Base-by-base conservation (phyloP, 305 asterid genomes). In the Fraxinus paxiana region DNA sequence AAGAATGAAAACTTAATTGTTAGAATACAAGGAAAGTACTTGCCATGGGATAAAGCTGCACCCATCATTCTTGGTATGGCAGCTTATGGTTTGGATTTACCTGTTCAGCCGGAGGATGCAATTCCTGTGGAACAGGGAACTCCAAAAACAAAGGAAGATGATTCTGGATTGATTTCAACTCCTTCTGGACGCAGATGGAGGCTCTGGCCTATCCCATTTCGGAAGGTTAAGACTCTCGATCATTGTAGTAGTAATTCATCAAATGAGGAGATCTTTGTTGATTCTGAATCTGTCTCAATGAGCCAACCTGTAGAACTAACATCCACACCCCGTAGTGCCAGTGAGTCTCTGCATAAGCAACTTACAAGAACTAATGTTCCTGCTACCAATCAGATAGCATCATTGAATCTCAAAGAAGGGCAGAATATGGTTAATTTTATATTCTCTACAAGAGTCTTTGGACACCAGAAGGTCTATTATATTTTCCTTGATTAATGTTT, bases 191-290 rank as follows among this genome's bases (percentile, higher is more conserved):
- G 97, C 6, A 87, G 95, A 83, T 94, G 98, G 97, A 94, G 98
- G 84, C 93, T 94, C 67, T 94, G 98, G 98, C 90, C 91, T 28
- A 92, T 90, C 74, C 94, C 97, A 1, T 94, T 94, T 84, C 88
- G 98, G 86, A 90, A 96, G 83, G 93, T 88, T 33, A 92, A 91
- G 83, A 85, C 94, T n/a, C 87, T 92, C 13, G 96, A 92, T 82
- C 95, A 92, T 71, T 77, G 86, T 12, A 80, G 73, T 73, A 92
- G 92, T 83, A 84, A 78, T 18, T 61, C 87, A 30, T 88, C 94
- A 18, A 89, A 67, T 22, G 97, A 92, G 76, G 97, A 92, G 46
- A 88, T 54, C 34, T 91, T 87, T 84, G 84, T 90, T 41, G 92
- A 88, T 82, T 84, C 94, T 48, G 94, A 88, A 75, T 83, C 94